These are phyloP conservation scores for Citrullus amarus DNA, from an alignment of 306 rosid species.

Conservation along the genomic window DNA sequence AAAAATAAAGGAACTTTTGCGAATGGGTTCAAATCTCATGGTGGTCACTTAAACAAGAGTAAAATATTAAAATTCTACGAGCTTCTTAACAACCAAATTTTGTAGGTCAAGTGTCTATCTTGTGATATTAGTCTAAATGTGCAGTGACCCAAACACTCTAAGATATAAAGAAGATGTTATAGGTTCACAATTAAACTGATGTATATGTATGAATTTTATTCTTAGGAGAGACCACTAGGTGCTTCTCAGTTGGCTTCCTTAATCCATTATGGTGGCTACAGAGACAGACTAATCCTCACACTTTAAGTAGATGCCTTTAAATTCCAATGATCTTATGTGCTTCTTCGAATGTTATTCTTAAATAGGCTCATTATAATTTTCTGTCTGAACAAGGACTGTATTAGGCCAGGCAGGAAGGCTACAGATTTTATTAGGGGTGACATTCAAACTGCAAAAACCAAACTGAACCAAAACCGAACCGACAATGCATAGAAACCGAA, in stretches of 20 bases:
- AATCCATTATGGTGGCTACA: not conserved
- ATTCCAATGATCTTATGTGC: not conserved
- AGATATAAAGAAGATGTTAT: not conserved
- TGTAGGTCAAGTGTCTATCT: not conserved
- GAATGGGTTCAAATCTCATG: not conserved
- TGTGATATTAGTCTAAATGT: not conserved
- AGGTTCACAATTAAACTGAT: not conserved
- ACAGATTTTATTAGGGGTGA: not conserved
- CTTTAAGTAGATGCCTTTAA: not conserved
- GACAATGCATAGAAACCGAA: too few relatives aligned
- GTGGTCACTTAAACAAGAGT: not conserved
- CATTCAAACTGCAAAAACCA: too few relatives aligned
- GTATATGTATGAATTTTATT: not conserved
- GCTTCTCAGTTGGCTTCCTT: not conserved
- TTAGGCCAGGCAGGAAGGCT: constrained; percentile 2
- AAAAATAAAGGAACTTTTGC: not conserved
- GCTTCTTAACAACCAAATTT: not conserved
- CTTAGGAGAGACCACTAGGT: not conserved
- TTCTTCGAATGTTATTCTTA: too few relatives aligned
- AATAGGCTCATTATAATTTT: not conserved
- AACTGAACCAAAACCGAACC: too few relatives aligned
- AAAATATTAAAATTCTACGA: too few relatives aligned
- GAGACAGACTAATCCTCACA: not conserved
- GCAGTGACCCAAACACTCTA: not conserved
- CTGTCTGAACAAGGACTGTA: not conserved